Conservation (phyloP, 2,329 filamentous ascomycete species). For the Cercospora sp. region DNA sequence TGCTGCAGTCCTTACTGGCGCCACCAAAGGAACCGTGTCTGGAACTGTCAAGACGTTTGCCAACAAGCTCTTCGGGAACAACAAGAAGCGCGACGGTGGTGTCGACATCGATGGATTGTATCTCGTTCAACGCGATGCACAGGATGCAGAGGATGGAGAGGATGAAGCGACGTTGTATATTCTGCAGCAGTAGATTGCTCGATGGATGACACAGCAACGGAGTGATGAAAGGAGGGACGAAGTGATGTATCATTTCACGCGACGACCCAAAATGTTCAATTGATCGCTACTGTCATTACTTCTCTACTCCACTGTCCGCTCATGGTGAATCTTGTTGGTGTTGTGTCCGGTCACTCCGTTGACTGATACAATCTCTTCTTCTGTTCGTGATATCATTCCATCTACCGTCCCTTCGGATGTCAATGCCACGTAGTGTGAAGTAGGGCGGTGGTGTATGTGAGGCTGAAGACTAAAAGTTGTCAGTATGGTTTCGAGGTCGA, state of each 20-base stretch:
- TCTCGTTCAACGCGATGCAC: not conserved
- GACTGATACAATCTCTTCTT: not conserved
- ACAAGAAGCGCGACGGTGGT: not conserved
- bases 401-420: not conserved
- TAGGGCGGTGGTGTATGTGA: not conserved
- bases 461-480: not conserved
- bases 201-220: not conserved
- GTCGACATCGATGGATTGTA: not conserved
- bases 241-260: not conserved
- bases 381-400: not conserved
- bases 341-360: not conserved
- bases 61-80: not conserved
- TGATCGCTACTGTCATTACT: not conserved
- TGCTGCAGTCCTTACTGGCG: not conserved
- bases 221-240: not conserved
- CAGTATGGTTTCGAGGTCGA: not conserved
- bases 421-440: not conserved
- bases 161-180: not conserved
- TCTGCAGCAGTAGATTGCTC: not conserved
- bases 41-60: not conserved
- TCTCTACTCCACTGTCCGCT: not conserved
- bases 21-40: not conserved
- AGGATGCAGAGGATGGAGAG: not conserved
- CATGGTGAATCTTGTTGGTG: not conserved
- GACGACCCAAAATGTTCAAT: not conserved